Base-by-base conservation (phyloP, 164 flowering plant genomes). In the Warburgia ugandensis region DNA sequence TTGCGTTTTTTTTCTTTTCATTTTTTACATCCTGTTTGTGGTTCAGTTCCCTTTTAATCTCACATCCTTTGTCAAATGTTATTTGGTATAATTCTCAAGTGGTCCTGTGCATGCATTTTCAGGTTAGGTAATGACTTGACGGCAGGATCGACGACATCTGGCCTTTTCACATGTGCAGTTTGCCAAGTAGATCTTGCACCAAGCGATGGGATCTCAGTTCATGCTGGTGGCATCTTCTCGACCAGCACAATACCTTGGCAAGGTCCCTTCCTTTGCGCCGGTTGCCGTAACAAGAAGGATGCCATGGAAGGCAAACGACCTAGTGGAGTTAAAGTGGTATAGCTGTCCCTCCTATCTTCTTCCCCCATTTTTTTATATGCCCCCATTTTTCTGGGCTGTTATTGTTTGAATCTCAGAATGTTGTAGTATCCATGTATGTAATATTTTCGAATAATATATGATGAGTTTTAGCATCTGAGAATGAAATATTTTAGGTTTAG, bases 171-270 rank as follows among this genome's bases (percentile, higher is more conserved):
- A n/a, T 88, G 97, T 48, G 94, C 85, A 12, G 70, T 88, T 45
- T 88, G 97, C 66, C 97, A 88, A 60, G 80, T 77, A 0, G 89
- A 88, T 53, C 88, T 80, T 26, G 86, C 89, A 11, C 83, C 97
- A 5, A 83, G 82, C 27, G 97, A 85, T 61, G 94, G 97, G 40
- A 75, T 88, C 26, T 83, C 97, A 3, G 94, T 85, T 41, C 86
- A 84, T 55, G 86, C 97, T 30, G 97, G 96, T 55, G 69, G 80
- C 53, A 78, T 88, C 62, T 88, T 88, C 77, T 84, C 96, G 21
- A 79, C 77, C 39, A 78, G 84, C 60, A 65, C 86, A 44, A 88
- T 72, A 58, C 91, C 96, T 1, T 88, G 96, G 96, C 78, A 88
- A 69, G 96, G 97, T 23, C 97, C 97, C 23, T 89, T 89, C 56